Evolutionary conservation across 2,329 filamentous ascomycete species (phyloP), one percentile per base, ranked within the genome.

Genomic region (Sclerotinia sclerotiorum): DNA sequence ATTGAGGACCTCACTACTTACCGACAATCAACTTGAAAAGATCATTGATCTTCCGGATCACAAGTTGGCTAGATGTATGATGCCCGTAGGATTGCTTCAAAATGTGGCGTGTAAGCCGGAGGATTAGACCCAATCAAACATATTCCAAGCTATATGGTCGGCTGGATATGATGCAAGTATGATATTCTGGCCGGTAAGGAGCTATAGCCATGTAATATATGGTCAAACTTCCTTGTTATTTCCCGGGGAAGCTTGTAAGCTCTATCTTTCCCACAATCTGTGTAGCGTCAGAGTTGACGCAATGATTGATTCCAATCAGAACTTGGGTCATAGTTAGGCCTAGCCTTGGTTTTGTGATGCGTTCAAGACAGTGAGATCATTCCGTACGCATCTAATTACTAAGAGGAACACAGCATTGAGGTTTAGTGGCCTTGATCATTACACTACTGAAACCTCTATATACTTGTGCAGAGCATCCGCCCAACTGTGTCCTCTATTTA

Each of bases 321-420:
- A 63, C 35, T 63, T 68, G 57, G 65, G 5, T 51, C 58, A 67
- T 48, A 61, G 32, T 61, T 55, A 39, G n/a, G 42, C 35, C 21
- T 35, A 42, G 44, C 46, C 56, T 62, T 62, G 51, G 48, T 55
- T 63, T 51, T 19, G 21, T 19, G 27, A 32, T 5, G n/a, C 21
- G 32, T 63, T 46, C 39, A 5, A 54, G 46, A 42, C 21, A 46
- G 48, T 68, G 65, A 68, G 65, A 68, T 68, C 65, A 68, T 68
- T 55, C 35, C 21, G 24, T 42, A 11, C 21, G 7, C 29, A 44
- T 35, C 24, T 19, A 63, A 63, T 68, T 39, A 61, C 57, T 68
- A 68, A 63, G 65, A 63, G 27, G 13, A 68, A 68, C 29, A 46
- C 46, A 63, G 27, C 48, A 39, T 44, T 63, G 15, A 27, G 39